Conservation (phyloP, 176 grass and related monocot species). For the Eremochloa ophiuroides region DNA sequence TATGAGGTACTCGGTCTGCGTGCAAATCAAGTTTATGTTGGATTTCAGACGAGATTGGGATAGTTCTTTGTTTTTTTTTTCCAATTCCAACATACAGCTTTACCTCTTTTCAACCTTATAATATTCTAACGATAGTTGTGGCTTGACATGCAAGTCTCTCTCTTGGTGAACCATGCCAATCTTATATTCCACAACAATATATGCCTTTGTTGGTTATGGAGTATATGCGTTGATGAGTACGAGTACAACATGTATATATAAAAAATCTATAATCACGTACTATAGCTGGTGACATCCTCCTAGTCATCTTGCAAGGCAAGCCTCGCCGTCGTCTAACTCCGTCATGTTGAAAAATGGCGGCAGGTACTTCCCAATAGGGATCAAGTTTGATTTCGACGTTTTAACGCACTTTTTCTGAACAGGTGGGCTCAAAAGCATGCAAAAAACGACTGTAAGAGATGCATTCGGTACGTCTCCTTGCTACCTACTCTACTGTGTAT, state of each 20-base stretch:
- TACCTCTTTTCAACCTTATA: background rate
- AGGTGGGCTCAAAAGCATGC: background rate
- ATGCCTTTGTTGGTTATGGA: constrained; percentile 1
- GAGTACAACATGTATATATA: background rate
- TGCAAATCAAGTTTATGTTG: background rate
- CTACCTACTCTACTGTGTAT: background rate
- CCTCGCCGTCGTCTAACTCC: background rate
- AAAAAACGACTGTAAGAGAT: background rate
- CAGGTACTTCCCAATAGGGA: constrained; percentile 19
- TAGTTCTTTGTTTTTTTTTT: background rate
- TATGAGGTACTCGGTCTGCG: background rate
- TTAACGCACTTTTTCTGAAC: background rate
- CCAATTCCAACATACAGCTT: no score
- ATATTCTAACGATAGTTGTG: background rate
- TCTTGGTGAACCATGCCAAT: constrained; percentile 7
- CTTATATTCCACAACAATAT: background rate
- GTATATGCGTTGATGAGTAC: background rate
- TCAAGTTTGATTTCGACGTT: constrained; percentile 20
- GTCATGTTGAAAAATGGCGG: constrained; percentile 17
- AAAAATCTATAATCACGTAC: background rate
- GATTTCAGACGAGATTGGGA: background rate
- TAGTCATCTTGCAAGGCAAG: constrained; percentile 11
- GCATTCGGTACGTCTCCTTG: constrained; percentile 1
- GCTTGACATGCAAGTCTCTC: constrained; percentile 30
- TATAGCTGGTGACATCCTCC: background rate